phyloP scores from a whole-genome alignment of 176 grass and related monocot genomes.

The Areca catechu region DNA sequence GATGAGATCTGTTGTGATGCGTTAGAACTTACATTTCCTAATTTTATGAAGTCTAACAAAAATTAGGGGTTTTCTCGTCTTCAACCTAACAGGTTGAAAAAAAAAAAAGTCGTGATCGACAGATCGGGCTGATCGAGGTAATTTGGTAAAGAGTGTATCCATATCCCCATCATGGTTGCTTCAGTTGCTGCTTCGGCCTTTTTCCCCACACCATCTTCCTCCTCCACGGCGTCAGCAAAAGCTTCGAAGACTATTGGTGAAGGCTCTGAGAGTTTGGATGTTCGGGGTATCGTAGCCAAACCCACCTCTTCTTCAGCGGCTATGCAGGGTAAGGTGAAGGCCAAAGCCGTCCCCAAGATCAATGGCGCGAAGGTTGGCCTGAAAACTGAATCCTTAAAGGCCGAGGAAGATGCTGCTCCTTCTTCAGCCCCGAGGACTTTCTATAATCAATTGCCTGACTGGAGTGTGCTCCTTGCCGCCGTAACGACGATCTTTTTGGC shows the following conservation, averaged over 20 bases:
- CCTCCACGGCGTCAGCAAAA: conserved; percentile 22
- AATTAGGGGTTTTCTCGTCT: no score
- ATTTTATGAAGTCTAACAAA: no score
- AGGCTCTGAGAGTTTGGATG: conserved; percentile 45
- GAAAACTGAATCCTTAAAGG: conserved; percentile 28
- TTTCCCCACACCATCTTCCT: conserved; percentile 40
- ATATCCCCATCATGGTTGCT: conserved; percentile 37
- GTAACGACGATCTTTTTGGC: conserved; percentile 92
- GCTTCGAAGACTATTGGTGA: conserved; percentile 43
- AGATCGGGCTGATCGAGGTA: no score
- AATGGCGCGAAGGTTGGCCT: conserved; percentile 59
- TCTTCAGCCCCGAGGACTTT: conserved; percentile 61
- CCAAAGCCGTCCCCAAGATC: conserved; percentile 77
- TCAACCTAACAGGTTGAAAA: no score
- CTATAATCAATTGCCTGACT: conserved; percentile 91
- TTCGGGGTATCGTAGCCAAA: conserved; percentile 50
- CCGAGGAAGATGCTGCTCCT: conserved; percentile 19
- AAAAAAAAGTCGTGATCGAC: no score
- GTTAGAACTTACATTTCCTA: no score
- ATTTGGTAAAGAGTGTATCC: no score
- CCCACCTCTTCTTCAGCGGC: conserved; percentile 31
- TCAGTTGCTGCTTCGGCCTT: conserved; percentile 45
- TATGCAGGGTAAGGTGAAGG: conserved; percentile 60
- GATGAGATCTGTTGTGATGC: no score
- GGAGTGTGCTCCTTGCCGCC: conserved; percentile 95